Percentiles rank a stretch among this genome's conserved stretches.
Conservation (phyloP, 306 rosid species). For the Quercus wislizeni region DNA sequence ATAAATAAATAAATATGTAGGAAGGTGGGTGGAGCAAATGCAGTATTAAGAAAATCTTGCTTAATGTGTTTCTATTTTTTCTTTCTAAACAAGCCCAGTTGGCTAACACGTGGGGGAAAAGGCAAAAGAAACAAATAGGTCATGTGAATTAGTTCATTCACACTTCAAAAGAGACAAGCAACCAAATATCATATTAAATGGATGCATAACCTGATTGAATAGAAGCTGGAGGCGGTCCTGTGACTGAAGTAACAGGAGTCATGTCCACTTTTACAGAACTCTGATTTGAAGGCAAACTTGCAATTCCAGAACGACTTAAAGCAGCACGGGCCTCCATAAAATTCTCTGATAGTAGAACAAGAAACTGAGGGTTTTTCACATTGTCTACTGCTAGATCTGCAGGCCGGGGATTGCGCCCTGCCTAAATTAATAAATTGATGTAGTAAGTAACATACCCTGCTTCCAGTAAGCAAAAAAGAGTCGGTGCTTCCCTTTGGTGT, state of each 20-base stretch:
- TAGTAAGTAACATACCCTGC: conserved; percentile 14
- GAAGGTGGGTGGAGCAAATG: background rate
- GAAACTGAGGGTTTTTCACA: conserved; percentile 56
- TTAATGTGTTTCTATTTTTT: background rate
- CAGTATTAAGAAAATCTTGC: background rate
- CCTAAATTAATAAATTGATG: conserved; percentile 56
- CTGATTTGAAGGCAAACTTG: conserved; percentile 65
- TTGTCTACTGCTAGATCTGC: conserved; percentile 70
- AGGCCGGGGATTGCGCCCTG: conserved; percentile 62
- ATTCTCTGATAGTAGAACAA: conserved; percentile 80
- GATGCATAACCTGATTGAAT: conserved; percentile 60
- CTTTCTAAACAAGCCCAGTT: background rate
- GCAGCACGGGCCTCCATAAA: conserved; percentile 83
- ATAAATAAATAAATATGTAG: too few species aligned
- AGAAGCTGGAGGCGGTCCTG: conserved; percentile 73
- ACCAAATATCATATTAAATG: conserved; percentile 2
- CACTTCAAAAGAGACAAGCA: background rate
- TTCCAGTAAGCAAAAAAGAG: background rate
- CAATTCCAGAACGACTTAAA: conserved; percentile 75
- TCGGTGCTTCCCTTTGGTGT: background rate
- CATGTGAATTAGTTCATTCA: conserved; percentile 10
- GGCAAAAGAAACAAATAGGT: background rate
- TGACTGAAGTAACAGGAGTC: conserved; percentile 59
- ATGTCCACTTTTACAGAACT: conserved; percentile 87
- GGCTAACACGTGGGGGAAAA: background rate